These are phyloP conservation scores for Lachancea dasiensis DNA, from an alignment of 805 yeast genomes.

Conservation along the genomic window DNA sequence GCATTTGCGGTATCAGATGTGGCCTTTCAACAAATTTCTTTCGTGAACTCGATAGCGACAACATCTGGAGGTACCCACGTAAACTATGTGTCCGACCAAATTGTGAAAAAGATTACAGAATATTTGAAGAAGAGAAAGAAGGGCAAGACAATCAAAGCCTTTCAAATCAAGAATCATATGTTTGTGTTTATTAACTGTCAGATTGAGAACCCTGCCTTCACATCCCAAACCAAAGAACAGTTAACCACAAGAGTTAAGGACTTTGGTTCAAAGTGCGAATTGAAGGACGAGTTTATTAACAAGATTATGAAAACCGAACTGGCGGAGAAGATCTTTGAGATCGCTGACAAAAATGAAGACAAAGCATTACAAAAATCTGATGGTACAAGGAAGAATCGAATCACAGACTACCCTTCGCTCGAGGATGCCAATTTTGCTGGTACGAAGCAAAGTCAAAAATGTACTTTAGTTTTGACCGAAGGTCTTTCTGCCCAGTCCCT, in stretches of 20 bases:
- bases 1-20: constrained; percentile 94
- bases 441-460: constrained; percentile 82
- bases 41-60: constrained; percentile 96
- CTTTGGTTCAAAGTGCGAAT: constrained; percentile 80
- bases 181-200: constrained; percentile 86
- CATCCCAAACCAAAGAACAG: constrained; percentile 96
- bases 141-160: constrained; percentile 69
- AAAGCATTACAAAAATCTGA: constrained; percentile 83
- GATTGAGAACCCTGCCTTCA: constrained; percentile 93
- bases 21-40: constrained; percentile 86
- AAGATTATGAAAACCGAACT: constrained; percentile 59
- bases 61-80: constrained; percentile 97
- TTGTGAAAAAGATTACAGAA: constrained; percentile 71
- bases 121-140: constrained; percentile 53
- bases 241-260: constrained; percentile 82
- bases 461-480: constrained; percentile 91
- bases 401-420: constrained; percentile 82
- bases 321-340: constrained; percentile 61
- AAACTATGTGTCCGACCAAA: constrained; percentile 76
- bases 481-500: constrained; percentile 93
- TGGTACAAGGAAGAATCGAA: constrained; percentile 76
- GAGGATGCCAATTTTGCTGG: constrained; percentile 98
- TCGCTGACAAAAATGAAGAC: constrained; percentile 85
- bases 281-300: constrained; percentile 71
- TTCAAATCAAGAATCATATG: constrained; percentile 85